phyloP scores from a whole-genome alignment of 2,329 filamentous ascomycete species.

The Teratosphaeria epicoccoides region DNA sequence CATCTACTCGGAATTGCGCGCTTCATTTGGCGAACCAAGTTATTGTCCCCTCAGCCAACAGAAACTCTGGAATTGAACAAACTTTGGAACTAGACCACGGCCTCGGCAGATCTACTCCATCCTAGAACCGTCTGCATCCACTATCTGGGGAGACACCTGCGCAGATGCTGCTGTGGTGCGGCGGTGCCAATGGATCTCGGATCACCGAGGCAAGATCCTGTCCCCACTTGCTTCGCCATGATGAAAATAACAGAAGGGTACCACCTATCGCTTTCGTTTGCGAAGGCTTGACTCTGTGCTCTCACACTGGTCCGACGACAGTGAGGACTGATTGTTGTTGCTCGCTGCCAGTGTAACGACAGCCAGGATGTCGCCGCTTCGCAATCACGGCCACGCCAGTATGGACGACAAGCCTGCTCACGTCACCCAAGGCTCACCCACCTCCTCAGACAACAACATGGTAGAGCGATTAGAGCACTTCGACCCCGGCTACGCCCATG shows the following conservation, averaged over 20 bases:
- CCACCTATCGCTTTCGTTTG: background rate
- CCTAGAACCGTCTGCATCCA: background rate
- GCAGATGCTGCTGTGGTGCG: too few species aligned
- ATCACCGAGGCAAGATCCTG: background rate
- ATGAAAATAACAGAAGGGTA: background rate
- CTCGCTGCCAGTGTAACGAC: background rate
- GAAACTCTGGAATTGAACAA: background rate
- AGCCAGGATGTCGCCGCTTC: background rate
- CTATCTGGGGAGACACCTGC: too few species aligned
- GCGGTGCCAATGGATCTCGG: background rate
- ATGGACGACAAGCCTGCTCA: background rate
- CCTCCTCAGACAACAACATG: background rate
- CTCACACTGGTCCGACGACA: background rate
- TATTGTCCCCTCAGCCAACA: background rate
- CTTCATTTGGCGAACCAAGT: background rate
- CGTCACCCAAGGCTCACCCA: background rate
- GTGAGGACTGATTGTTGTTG: background rate
- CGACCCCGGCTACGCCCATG: conserved; percentile 8
- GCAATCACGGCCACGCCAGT: background rate
- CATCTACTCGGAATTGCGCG: background rate
- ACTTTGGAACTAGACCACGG: background rate
- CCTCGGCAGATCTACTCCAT: background rate
- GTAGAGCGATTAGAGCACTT: conserved; percentile 3
- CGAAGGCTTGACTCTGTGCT: background rate
- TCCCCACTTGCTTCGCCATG: background rate